Percentiles rank a stretch among this genome's conserved stretches.
phyloP scores from a whole-genome alignment of 202 grass and related monocot species.

The Brachypodium distachyon region DNA sequence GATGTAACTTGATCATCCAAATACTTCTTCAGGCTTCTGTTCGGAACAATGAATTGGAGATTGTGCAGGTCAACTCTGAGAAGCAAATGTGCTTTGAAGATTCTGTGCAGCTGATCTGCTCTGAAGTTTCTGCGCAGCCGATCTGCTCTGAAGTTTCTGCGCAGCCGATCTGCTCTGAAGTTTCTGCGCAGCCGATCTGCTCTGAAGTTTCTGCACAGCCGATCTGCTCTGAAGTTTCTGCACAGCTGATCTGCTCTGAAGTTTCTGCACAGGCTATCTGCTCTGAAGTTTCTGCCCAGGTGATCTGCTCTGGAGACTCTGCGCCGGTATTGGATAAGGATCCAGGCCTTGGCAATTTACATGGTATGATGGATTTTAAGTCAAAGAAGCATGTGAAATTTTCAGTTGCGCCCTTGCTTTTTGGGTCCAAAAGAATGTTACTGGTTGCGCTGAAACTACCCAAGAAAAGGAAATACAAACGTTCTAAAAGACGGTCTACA shows the following conservation, averaged over 20 bases:
- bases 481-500: constrained; percentile 19
- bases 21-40: neutral
- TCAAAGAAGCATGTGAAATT: constrained; percentile 32
- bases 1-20: neutral
- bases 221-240: neutral
- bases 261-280: neutral
- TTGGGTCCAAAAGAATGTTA: constrained; percentile 38
- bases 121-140: neutral
- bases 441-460: constrained; percentile 31
- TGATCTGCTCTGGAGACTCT: neutral
- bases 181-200: neutral
- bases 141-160: constrained; percentile 7
- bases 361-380: constrained; percentile 25
- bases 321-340: constrained; percentile 1
- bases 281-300: neutral
- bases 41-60: neutral
- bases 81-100: constrained; percentile 4
- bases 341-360: neutral
- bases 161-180: neutral
- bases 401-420: constrained; percentile 31
- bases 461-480: constrained; percentile 50
- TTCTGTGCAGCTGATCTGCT: neutral
- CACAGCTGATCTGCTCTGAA: neutral
- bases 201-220: neutral
- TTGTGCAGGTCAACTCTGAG: neutral